phyloP scores from a whole-genome alignment of 202 grass and related monocot genomes.

The Saccharum hybrid region DNA sequence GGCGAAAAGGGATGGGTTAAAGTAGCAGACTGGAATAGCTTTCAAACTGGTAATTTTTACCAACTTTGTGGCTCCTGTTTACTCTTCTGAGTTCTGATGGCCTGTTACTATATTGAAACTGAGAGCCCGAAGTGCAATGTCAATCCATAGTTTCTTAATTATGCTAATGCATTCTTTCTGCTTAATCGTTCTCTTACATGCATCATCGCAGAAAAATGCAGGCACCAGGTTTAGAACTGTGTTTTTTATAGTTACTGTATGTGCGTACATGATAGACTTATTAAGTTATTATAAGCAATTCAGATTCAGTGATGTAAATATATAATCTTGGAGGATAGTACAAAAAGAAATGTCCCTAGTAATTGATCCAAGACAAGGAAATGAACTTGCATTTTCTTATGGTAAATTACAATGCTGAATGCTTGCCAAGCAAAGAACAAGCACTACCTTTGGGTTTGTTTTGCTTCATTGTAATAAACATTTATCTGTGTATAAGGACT shows the following conservation, averaged over 20 bases:
- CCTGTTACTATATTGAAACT: background rate
- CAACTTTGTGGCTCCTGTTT: slow-evolving; percentile 9
- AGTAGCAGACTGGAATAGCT: slow-evolving; percentile 74
- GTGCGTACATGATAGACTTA: background rate
- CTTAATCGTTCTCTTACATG: slow-evolving; percentile 1
- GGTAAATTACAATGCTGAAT: slow-evolving; percentile 22
- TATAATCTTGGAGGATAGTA: background rate
- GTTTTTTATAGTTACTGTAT: slow-evolving; percentile 20
- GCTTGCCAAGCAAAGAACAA: background rate
- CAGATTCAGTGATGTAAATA: background rate
- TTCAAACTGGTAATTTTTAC: slow-evolving; percentile 61
- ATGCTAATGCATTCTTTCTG: slow-evolving; percentile 1
- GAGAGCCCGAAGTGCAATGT: background rate
- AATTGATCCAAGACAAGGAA: background rate
- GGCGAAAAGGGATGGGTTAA: slow-evolving; percentile 77
- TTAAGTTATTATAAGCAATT: background rate
- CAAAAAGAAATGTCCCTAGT: background rate
- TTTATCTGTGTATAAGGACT: background rate
- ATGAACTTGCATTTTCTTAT: slow-evolving; percentile 17
- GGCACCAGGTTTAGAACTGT: slow-evolving; percentile 11
- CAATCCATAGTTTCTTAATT: slow-evolving; percentile 22
- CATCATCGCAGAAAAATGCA: background rate
- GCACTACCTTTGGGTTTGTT: background rate
- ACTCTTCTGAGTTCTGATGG: background rate
- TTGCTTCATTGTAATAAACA: slow-evolving; percentile 6